Evolutionary conservation across 2,329 filamentous ascomycete species (phyloP).

Genomic region (Colletotrichum tanaceti): DNA sequence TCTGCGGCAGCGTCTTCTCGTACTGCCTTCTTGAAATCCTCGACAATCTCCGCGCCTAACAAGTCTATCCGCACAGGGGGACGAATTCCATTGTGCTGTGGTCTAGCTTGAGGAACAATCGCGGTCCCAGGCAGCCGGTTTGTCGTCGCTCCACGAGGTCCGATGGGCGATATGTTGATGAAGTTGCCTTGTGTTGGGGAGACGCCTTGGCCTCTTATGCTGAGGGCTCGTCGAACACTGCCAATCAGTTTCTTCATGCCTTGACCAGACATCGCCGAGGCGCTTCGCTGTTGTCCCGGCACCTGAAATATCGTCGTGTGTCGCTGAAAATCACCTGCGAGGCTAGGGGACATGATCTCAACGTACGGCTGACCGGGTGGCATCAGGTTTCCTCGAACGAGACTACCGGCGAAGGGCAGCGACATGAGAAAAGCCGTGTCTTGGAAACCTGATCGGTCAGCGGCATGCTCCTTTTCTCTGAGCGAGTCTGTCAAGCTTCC

Average conservation of each 20-base stretch:
- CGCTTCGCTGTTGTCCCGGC: constrained; percentile 50
- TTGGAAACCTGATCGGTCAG: constrained; percentile 61
- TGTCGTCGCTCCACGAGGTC: constrained; percentile 64
- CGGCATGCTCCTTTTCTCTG: constrained; percentile 68
- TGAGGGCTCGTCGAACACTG: constrained; percentile 84
- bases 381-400: constrained; percentile 87
- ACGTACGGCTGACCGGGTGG: constrained; percentile 87
- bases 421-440: constrained; percentile 70
- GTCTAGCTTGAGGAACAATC: constrained; percentile 67
- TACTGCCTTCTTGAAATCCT: constrained; percentile 82
- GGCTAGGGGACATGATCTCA: constrained; percentile 68
- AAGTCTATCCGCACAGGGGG: constrained; percentile 80
- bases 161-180: constrained; percentile 61
- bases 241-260: constrained; percentile 89
- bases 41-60: constrained; percentile 80
- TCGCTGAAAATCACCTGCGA: constrained; percentile 57
- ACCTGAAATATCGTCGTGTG: constrained; percentile 66
- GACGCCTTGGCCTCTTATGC: constrained; percentile 64
- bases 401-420: constrained; percentile 79
- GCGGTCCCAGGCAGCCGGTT: constrained; percentile 71
- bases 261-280: constrained; percentile 73
- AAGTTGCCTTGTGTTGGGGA: constrained; percentile 61
- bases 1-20: constrained; percentile 70
- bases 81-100: constrained; percentile 56
- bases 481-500: constrained; percentile 89